phyloP scores from a whole-genome alignment of 2,329 filamentous ascomycete species.

The Epichloe uncinata region DNA sequence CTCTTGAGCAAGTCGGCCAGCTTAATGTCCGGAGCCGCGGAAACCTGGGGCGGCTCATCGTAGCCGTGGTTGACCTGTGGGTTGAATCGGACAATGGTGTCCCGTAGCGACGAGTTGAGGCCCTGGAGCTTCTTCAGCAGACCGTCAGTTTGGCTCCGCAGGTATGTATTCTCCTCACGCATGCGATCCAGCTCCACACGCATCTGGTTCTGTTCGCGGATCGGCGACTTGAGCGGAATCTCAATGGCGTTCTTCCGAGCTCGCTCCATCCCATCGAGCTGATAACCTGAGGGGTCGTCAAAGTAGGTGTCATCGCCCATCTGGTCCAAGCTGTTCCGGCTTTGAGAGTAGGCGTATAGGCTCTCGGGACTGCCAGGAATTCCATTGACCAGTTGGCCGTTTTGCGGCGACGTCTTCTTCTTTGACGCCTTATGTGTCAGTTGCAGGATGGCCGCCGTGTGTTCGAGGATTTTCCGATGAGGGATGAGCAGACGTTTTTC shows the following conservation, averaged over 20 bases:
- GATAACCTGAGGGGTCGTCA: constrained; percentile 66
- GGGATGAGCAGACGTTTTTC: constrained; percentile 65
- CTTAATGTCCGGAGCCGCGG: constrained; percentile 17
- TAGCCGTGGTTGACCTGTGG: constrained; percentile 38
- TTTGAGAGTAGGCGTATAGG: constrained; percentile 55
- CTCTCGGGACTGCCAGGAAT: constrained; percentile 67
- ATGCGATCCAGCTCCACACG: constrained; percentile 33
- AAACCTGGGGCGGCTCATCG: constrained; percentile 25
- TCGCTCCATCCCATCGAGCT: constrained; percentile 47
- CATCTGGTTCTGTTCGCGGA: constrained; percentile 39
- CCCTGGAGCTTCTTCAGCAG: constrained; percentile 45
- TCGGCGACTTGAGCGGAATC: constrained; percentile 44
- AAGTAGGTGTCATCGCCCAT: constrained; percentile 49
- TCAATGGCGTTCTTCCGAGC: constrained; percentile 34
- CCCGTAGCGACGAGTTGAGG: constrained; percentile 52
- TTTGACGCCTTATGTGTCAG: constrained; percentile 73
- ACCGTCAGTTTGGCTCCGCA: constrained; percentile 20
- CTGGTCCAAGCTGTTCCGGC: constrained; percentile 43
- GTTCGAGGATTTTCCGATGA: constrained; percentile 65
- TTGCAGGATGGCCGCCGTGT: constrained; percentile 86
- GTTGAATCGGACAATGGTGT: constrained; percentile 52
- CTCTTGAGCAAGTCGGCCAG: constrained; percentile 33
- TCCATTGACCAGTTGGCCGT: constrained; percentile 32
- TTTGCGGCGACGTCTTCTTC: constrained; percentile 32
- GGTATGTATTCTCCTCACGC: constrained; percentile 30